Evolutionary conservation across 768 basidiomycete genomes (phyloP), one percentile per base, ranked within the genome.

Genomic region (Phaeotremella fagi): DNA sequence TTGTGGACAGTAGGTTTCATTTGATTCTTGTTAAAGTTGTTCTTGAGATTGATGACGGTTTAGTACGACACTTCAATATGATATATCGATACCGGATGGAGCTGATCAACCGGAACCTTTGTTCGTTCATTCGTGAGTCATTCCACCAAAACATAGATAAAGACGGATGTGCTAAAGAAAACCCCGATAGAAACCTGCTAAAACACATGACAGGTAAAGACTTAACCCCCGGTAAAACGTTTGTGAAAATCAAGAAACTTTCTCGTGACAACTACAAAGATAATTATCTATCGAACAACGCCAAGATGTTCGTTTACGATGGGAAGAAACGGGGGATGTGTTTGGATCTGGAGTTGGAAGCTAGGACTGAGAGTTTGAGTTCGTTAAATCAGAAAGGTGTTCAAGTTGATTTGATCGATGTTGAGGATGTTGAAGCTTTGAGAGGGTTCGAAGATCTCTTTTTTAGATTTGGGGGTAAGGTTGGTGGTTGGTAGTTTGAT

Each of bases 31-130:
- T 14, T 41, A 6, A 41, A 26, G 4, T 26, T 42, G 25, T 42
- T n/a, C 25, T 4, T 6, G 5, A 27, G 18, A 11, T 22, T 16
- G 36, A 24, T 28, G 3, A 46, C 41, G 14, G 38, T 23, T 41
- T 44, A 72, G 71, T 46, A 62, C 72, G 6, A 57, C 75, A 20
- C 46, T 76, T n/a, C 75, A 76, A 48, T 70, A 72, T 47, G 72
- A 71, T 45, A 54, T 76, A 14, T 60, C 56, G 31, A 60, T 51
- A 18, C 59, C 52, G 3, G 33, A 45, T n/a, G 67, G 61, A 1
- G 41, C 48, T 15, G 42, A 47, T 1, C 24, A 55, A 27, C 55
- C 56, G 9, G 57, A 47, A 9, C 66, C 68, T 2, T 47, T 72
- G n/a, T 72, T 72, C 50, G 64, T 70, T 7, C 71, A 72, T 47